Conservation (phyloP, 768 basidiomycete genomes). For the Nidula microcarpa region DNA sequence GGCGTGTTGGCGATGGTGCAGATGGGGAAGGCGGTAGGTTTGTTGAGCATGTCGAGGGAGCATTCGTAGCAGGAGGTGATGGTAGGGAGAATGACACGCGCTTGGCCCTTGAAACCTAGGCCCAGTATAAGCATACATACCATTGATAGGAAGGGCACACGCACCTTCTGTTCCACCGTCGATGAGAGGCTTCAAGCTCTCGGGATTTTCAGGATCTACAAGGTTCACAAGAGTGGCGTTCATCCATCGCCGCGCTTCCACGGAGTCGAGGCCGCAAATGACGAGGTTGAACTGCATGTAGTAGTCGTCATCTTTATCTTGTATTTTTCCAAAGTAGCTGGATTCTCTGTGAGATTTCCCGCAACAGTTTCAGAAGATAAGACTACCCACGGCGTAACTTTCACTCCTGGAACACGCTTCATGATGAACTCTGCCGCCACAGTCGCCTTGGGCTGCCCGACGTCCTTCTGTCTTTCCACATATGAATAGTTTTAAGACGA, state of each 20-base stretch:
- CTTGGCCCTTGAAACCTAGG: conserved; percentile 96
- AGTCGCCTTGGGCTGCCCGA: conserved; percentile 90
- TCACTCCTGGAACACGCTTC: conserved; percentile 94
- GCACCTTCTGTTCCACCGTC: conserved; percentile 98
- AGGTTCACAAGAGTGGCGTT: conserved; percentile 95
- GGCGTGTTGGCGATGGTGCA: conserved; percentile 99
- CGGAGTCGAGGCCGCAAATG: conserved; percentile 95
- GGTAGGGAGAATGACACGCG: conserved; percentile 93
- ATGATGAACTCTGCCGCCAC: conserved; percentile 96
- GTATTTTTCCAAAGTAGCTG: conserved; percentile 96
- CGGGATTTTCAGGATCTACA: conserved; percentile 89
- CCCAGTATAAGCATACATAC: neutral
- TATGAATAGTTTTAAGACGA: neutral
- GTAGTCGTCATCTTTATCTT: conserved; percentile 93
- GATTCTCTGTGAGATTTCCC: no score
- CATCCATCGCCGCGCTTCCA: conserved; percentile 98
- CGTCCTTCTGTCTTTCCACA: conserved; percentile 70
- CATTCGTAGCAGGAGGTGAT: conserved; percentile 98
- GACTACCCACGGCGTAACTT: conserved; percentile 84
- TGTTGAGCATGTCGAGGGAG: conserved; percentile 97
- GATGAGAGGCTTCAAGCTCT: conserved; percentile 93
- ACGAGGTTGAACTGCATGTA: conserved; percentile 97
- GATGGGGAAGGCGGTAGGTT: conserved; percentile 94
- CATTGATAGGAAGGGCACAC: neutral
- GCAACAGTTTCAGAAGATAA: no score